These are phyloP conservation scores for Macrolepiota dolichaula DNA, from an alignment of 768 basidiomycete species.

Conservation along the genomic window DNA sequence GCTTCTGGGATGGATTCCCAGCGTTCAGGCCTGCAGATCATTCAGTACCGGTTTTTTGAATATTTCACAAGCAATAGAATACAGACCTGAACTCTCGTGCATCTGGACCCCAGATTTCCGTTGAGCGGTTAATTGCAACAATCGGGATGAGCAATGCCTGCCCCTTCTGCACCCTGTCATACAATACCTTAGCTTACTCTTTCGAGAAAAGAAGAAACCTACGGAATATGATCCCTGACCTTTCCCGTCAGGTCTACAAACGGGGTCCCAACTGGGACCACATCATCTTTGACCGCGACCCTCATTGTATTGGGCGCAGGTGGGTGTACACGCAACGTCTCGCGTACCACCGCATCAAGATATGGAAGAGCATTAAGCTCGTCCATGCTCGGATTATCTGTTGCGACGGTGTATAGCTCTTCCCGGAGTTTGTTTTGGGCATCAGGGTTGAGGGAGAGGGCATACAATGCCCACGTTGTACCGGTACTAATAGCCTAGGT, in stretches of 20 bases:
- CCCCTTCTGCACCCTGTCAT: constrained; percentile 39
- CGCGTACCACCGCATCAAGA: constrained; percentile 63
- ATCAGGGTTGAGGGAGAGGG: constrained; percentile 43
- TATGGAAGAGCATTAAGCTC: constrained; percentile 63
- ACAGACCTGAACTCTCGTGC: constrained; percentile 55
- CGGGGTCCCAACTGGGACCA: constrained; percentile 46
- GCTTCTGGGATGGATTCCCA: constrained; percentile 50
- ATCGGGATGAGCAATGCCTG: constrained; percentile 49
- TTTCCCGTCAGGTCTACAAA: constrained; percentile 40
- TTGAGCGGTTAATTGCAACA: constrained; percentile 45
- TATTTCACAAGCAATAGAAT: not conserved
- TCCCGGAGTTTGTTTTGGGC: constrained; percentile 55
- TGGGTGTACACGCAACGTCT: constrained; percentile 54
- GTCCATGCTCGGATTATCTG: constrained; percentile 66
- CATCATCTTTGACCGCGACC: constrained; percentile 47
- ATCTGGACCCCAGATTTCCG: constrained; percentile 61
- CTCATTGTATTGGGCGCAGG: constrained; percentile 44
- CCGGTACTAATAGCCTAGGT: constrained; percentile 29
- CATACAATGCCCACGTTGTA: constrained; percentile 57
- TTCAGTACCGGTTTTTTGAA: no score
- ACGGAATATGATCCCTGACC: constrained; percentile 36
- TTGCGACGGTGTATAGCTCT: constrained; percentile 49
- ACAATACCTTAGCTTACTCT: not conserved
- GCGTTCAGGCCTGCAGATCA: constrained; percentile 54
- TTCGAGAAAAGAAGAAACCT: constrained; percentile 1